These are phyloP conservation scores for Amphichorda felina DNA, from an alignment of 2,329 filamentous ascomycete genomes.

Conservation along the genomic window DNA sequence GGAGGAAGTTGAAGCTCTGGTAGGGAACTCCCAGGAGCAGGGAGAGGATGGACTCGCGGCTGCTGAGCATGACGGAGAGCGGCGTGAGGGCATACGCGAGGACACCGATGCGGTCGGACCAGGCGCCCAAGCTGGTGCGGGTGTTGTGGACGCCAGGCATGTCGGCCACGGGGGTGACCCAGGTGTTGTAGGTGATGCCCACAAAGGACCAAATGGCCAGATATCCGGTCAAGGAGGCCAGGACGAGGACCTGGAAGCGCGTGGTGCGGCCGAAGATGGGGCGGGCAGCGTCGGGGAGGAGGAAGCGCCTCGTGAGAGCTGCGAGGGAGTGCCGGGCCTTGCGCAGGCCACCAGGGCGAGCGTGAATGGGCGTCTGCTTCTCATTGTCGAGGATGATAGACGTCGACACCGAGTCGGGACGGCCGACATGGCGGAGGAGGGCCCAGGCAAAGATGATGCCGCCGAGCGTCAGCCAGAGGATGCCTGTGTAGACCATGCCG, in stretches of 20 bases:
- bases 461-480: constrained; percentile 34
- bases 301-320: constrained; percentile 31
- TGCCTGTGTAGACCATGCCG: constrained; percentile 37
- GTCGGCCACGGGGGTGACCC: constrained; percentile 56
- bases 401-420: constrained; percentile 14
- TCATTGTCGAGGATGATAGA: constrained; percentile 1
- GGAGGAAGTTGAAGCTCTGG: constrained; percentile 67
- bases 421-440: constrained; percentile 11
- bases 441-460: constrained; percentile 32
- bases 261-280: constrained; percentile 56
- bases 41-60: constrained; percentile 57
- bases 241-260: constrained; percentile 52
- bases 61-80: constrained; percentile 54
- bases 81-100: constrained; percentile 66
- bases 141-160: constrained; percentile 46
- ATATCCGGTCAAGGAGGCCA: constrained; percentile 47
- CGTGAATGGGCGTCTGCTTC: not conserved
- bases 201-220: constrained; percentile 57
- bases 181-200: constrained; percentile 55
- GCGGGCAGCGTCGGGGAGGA: constrained; percentile 48
- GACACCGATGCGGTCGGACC: constrained; percentile 56
- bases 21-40: constrained; percentile 62
- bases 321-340: constrained; percentile 23
- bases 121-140: constrained; percentile 53
- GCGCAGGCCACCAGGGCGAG: constrained; percentile 7